Percentiles rank a stretch among this genome's conserved stretches.
Conservation (phyloP, 129 eudicot species). For the Centella asiatica region DNA sequence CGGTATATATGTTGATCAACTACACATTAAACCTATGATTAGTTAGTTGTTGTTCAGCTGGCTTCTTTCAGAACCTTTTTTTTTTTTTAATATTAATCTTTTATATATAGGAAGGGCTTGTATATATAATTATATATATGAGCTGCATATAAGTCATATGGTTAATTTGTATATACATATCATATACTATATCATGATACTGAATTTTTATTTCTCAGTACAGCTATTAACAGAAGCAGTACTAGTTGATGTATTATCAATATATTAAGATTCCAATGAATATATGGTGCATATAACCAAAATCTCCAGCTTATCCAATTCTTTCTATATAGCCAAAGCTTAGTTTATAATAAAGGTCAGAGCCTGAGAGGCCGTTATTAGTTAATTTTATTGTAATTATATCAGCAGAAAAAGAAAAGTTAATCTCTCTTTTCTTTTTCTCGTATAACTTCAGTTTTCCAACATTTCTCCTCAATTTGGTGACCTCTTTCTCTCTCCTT, state of each 20-base stretch:
- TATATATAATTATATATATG: not conserved
- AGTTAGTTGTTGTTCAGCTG: not conserved
- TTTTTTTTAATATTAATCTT: too few relatives aligned
- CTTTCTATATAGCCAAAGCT: too few relatives aligned
- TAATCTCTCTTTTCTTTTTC: too few relatives aligned
- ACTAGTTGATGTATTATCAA: not conserved
- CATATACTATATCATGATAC: not conserved
- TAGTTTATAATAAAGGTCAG: too few relatives aligned
- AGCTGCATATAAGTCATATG: not conserved
- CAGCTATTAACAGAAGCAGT: not conserved
- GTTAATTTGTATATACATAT: not conserved
- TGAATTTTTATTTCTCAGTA: not conserved
- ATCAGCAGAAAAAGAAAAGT: too few relatives aligned
- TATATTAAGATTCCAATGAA: too few relatives aligned
- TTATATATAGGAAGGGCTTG: too few relatives aligned
- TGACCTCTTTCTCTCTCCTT: too few relatives aligned
- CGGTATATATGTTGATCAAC: not conserved
- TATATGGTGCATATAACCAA: constrained; percentile 7
- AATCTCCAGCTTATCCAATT: not conserved
- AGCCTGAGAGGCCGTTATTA: too few relatives aligned
- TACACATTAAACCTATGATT: not conserved
- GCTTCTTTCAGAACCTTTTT: not conserved
- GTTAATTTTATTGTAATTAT: too few relatives aligned
- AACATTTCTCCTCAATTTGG: too few relatives aligned
- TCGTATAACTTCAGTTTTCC: too few relatives aligned